Conservation (phyloP, 1,284 basidiomycete genomes). For the Mrakiaceae sp. region DNA sequence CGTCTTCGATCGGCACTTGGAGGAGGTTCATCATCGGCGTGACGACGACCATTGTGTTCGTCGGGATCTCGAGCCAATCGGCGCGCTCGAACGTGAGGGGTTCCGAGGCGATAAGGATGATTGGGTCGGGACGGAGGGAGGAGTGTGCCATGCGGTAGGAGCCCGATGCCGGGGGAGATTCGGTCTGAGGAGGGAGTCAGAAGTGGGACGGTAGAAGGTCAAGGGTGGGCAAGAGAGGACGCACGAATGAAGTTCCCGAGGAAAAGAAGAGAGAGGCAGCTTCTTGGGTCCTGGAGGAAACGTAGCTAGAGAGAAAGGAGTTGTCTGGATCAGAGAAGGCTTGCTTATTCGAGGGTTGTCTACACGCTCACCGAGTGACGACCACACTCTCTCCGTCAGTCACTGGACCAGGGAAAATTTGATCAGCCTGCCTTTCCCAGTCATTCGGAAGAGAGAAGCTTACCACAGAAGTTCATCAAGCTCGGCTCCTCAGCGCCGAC, state of each 20-base stretch:
- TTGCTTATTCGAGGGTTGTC: background rate
- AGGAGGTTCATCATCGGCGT: slow-evolving; percentile 83
- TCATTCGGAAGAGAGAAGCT: background rate
- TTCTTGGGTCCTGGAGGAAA: slow-evolving; percentile 80
- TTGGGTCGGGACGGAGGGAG: slow-evolving; percentile 11
- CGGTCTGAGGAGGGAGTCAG: background rate
- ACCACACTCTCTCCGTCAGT: slow-evolving; percentile 89
- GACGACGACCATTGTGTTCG: slow-evolving; percentile 83
- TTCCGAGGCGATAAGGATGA: slow-evolving; percentile 87
- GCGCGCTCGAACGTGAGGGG: slow-evolving; percentile 75
- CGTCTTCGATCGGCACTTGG: slow-evolving; percentile 82
- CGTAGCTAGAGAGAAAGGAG: slow-evolving; percentile 43
- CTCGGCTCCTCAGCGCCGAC: slow-evolving; percentile 67
- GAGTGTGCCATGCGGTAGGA: slow-evolving; percentile 14
- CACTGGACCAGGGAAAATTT: slow-evolving; percentile 34
- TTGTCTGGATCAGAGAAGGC: background rate
- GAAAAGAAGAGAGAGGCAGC: slow-evolving; percentile 94
- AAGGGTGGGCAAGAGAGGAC: background rate
- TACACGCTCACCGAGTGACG: slow-evolving; percentile 51
- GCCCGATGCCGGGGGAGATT: background rate
- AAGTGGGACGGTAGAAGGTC: too few species aligned
- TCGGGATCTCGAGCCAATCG: slow-evolving; percentile 76
- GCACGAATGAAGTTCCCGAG: slow-evolving; percentile 75
- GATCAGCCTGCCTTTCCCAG: slow-evolving; percentile 35
- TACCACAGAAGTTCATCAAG: slow-evolving; percentile 66